phyloP scores from a whole-genome alignment of 805 yeast species.

The Kuraishia floccosa region DNA sequence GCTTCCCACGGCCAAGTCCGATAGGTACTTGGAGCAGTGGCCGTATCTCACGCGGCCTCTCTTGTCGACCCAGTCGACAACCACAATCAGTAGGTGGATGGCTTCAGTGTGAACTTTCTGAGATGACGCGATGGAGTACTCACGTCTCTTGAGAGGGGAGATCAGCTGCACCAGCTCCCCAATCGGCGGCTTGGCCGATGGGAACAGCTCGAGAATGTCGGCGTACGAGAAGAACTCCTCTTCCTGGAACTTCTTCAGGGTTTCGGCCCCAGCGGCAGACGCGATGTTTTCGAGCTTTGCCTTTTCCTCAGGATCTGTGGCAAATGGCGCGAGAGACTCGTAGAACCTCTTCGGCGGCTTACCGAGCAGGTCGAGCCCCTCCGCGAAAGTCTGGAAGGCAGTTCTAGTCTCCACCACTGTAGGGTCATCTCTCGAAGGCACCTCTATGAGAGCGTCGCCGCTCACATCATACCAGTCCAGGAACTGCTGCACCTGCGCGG shows the following conservation, averaged over 20 bases:
- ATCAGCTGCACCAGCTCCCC: slow-evolving; percentile 61
- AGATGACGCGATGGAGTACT: slow-evolving; percentile 94
- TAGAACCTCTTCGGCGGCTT: slow-evolving; percentile 94
- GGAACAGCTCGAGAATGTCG: slow-evolving; percentile 71
- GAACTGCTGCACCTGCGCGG: slow-evolving; percentile 54
- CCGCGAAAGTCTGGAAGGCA: slow-evolving; percentile 67
- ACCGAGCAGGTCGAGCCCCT: slow-evolving; percentile 81
- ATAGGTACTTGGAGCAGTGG: slow-evolving; percentile 85
- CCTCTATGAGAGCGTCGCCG: slow-evolving; percentile 55
- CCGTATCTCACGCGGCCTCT: slow-evolving; percentile 83
- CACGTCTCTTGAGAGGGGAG: slow-evolving; percentile 90
- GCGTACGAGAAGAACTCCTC: slow-evolving; percentile 72
- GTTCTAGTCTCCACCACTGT: slow-evolving; percentile 62
- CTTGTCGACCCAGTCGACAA: slow-evolving; percentile 89
- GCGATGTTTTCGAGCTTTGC: slow-evolving; percentile 50
- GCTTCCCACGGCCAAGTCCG: slow-evolving; percentile 68
- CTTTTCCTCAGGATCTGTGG: slow-evolving; percentile 59
- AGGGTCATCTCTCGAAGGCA: slow-evolving; percentile 57
- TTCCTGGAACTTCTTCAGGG: slow-evolving; percentile 76
- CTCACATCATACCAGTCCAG: slow-evolving; percentile 61
- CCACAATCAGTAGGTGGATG: slow-evolving; percentile 85
- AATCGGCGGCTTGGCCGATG: slow-evolving; percentile 69
- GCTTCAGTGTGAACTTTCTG: slow-evolving; percentile 87
- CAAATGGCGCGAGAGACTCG: slow-evolving; percentile 67
- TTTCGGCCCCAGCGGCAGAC: slow-evolving; percentile 73